A percentile compares a stretch with the other conserved stretches of the same genome.
phyloP scores from a whole-genome alignment of 2,329 filamentous ascomycete genomes.

The Madurella fahalii region DNA sequence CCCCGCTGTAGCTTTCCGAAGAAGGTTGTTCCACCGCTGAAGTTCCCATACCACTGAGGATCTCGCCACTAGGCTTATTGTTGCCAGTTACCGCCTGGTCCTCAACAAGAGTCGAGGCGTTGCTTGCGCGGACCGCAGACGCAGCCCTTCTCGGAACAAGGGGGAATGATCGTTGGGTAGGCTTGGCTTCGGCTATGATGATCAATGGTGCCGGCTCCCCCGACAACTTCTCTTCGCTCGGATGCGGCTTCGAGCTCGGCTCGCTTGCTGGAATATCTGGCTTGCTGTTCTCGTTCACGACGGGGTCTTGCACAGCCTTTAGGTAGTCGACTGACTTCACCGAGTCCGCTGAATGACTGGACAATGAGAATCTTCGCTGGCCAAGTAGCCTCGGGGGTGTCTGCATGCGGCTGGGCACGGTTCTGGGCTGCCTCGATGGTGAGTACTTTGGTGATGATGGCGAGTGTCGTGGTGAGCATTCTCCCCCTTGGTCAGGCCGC shows the following conservation, averaged over 20 bases:
- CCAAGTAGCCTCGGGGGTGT: slow-evolving; percentile 10
- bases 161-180: slow-evolving; percentile 16
- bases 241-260: background rate
- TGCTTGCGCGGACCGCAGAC: slow-evolving; percentile 12
- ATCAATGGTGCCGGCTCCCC: slow-evolving; percentile 1
- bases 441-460: slow-evolving; percentile 1
- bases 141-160: slow-evolving; percentile 13
- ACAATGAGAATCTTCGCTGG: slow-evolving; percentile 20
- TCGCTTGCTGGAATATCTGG: slow-evolving; percentile 7
- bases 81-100: background rate
- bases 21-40: background rate
- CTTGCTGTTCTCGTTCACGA: slow-evolving; percentile 4
- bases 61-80: background rate
- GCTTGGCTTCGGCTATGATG: slow-evolving; percentile 11
- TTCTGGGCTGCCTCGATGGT: background rate
- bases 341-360: slow-evolving; percentile 15
- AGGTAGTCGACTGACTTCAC: slow-evolving; percentile 16
- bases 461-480: background rate
- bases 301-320: background rate
- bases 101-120: slow-evolving; percentile 17
- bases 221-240: background rate
- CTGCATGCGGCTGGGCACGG: background rate
- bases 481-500: background rate
- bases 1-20: background rate
- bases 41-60: background rate